Evolutionary conservation across 768 basidiomycete genomes (phyloP).

Genomic region (Boletus speciosus): DNA sequence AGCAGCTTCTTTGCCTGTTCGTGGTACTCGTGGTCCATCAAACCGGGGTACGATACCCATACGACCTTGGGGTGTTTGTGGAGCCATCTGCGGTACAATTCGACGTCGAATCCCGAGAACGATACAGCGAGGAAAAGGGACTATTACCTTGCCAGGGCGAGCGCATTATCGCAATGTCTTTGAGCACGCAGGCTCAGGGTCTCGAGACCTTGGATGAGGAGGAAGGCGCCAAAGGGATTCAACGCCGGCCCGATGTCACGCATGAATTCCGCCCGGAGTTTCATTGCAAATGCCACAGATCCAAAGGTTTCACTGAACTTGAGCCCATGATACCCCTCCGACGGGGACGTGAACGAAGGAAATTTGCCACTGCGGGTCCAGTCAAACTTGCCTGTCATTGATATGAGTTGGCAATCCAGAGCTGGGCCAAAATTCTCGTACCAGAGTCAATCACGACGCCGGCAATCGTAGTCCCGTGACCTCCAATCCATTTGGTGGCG

Average conservation of each 20-base stretch:
- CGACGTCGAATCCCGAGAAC: not conserved
- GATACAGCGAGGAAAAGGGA: not conserved
- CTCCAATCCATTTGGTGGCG: conserved; percentile 84
- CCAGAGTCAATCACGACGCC: conserved; percentile 75
- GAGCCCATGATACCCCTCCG: conserved; percentile 75
- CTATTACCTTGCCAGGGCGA: conserved; percentile 55
- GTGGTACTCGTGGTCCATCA: conserved; percentile 10
- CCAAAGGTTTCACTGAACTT: conserved; percentile 67
- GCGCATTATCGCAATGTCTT: conserved; percentile 67
- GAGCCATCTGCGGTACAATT: conserved; percentile 8
- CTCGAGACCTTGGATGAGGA: conserved; percentile 76
- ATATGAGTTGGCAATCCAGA: not conserved
- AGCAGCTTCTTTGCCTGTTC: conserved; percentile 9
- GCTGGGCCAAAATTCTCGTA: conserved; percentile 6
- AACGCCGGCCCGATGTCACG: conserved; percentile 64
- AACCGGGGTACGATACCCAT: conserved; percentile 18
- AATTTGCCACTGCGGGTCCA: conserved; percentile 67
- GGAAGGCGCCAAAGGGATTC: conserved; percentile 72
- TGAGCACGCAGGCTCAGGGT: conserved; percentile 70
- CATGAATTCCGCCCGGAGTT: conserved; percentile 59
- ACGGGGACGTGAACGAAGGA: conserved; percentile 69
- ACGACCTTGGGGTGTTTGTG: conserved; percentile 7
- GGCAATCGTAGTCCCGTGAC: conserved; percentile 76
- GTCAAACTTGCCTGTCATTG: conserved; percentile 49
- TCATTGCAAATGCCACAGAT: conserved; percentile 57